A percentile compares a stretch with the other conserved stretches of the same genome.
phyloP scores from a whole-genome alignment of 345 rosid species.

The Trapa bicornis region DNA sequence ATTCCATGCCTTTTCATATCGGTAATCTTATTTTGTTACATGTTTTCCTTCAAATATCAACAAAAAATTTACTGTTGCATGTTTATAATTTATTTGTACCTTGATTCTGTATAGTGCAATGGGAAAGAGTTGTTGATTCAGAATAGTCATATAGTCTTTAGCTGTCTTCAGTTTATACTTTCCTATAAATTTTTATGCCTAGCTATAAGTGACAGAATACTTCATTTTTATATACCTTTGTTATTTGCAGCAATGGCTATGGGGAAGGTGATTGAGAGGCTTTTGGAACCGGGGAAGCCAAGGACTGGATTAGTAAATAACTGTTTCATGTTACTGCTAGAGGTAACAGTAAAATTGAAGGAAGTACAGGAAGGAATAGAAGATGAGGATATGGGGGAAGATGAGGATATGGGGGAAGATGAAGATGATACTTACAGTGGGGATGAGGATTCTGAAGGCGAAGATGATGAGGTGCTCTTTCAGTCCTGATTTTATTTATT shows the following conservation, averaged over 20 bases:
- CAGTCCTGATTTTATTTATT: not conserved
- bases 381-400: slow-evolving; percentile 34
- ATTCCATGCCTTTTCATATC: not conserved
- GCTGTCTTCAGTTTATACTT: not conserved
- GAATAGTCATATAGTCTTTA: not conserved
- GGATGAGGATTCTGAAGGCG: slow-evolving; percentile 26
- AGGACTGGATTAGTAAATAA: slow-evolving; percentile 25
- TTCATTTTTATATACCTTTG: slow-evolving; percentile 1
- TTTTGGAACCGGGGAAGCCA: slow-evolving; percentile 33
- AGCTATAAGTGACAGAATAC: not conserved
- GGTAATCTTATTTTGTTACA: not conserved
- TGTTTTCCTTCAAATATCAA: not conserved
- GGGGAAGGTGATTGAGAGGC: slow-evolving; percentile 46
- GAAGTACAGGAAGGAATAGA: slow-evolving; percentile 45
- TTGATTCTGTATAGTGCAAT: not conserved
- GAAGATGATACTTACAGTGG: slow-evolving; percentile 35
- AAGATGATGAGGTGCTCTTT: slow-evolving; percentile 43
- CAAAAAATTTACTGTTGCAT: not conserved
- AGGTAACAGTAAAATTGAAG: slow-evolving; percentile 39
- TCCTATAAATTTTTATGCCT: not conserved
- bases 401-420: slow-evolving; percentile 34
- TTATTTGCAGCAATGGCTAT: slow-evolving; percentile 46
- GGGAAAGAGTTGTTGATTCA: not conserved
- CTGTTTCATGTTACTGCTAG: slow-evolving; percentile 50
- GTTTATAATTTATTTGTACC: not conserved